These are phyloP conservation scores for Croton setiger DNA, from an alignment of 441 rosid genomes.

Conservation along the genomic window DNA sequence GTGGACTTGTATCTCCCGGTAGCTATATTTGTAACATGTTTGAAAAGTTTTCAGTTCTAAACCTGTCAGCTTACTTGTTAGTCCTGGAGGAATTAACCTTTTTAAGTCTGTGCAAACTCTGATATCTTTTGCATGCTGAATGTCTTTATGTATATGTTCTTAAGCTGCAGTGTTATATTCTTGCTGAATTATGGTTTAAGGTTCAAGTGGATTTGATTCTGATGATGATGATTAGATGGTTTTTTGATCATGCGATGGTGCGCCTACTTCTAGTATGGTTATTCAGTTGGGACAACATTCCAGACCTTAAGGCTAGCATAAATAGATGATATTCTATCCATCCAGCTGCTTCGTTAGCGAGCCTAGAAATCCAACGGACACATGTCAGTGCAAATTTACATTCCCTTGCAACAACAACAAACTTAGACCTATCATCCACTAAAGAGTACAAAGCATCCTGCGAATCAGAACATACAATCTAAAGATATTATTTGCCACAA, in stretches of 20 bases:
- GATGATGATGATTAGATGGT: background rate
- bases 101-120: background rate
- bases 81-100: background rate
- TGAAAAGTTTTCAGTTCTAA: background rate
- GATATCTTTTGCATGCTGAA: background rate
- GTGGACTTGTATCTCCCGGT: background rate
- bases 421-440: too few species aligned
- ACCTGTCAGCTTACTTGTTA: background rate
- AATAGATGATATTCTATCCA: too few species aligned
- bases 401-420: too few species aligned
- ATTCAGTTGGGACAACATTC: background rate
- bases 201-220: background rate
- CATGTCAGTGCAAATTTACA: too few species aligned
- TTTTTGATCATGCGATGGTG: too few species aligned
- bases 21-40: background rate
- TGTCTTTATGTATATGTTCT: background rate
- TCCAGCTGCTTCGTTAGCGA: too few species aligned
- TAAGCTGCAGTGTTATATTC: background rate
- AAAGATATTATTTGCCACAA: too few species aligned
- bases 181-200: background rate
- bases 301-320: too few species aligned
- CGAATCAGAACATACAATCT: too few species aligned
- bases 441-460: too few species aligned
- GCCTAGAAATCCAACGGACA: too few species aligned
- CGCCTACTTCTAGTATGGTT: background rate